Percentiles rank a stretch among this genome's conserved stretches.
Conservation (phyloP, 148 eudicot species). For the Rheum nobile region DNA sequence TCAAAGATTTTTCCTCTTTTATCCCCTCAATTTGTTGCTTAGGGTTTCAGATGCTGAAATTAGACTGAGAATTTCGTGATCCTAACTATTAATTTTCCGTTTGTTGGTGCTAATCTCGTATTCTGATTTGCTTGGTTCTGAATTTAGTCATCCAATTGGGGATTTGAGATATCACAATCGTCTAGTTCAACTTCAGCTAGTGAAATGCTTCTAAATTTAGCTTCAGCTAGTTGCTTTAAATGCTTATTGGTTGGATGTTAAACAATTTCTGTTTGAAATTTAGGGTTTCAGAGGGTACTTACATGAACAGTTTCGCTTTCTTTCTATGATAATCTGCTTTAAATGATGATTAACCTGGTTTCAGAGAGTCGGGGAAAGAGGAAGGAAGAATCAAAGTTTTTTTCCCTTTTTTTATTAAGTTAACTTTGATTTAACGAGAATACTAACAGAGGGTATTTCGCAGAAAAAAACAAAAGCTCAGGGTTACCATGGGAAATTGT, state of each 20-base stretch:
- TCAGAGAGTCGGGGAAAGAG: too few relatives aligned
- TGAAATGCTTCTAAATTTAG: too few relatives aligned
- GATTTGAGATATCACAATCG: background rate
- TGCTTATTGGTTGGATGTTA: background rate
- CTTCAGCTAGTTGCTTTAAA: background rate
- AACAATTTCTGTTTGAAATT: background rate
- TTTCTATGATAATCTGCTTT: background rate
- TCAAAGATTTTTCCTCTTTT: slow-evolving; percentile 19
- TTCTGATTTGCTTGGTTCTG: background rate
- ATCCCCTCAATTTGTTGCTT: background rate
- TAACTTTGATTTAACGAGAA: too few relatives aligned
- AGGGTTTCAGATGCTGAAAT: background rate
- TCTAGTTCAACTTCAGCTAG: background rate
- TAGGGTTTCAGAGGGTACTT: background rate
- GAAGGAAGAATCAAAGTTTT: too few relatives aligned
- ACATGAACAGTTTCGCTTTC: background rate
- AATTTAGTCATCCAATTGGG: background rate
- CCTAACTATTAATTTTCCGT: too few relatives aligned
- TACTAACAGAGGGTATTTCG: too few relatives aligned
- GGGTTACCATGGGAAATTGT: too few relatives aligned
- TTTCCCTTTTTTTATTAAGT: too few relatives aligned
- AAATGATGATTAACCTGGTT: too few relatives aligned
- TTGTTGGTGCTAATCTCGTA: too few relatives aligned
- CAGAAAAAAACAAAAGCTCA: too few relatives aligned
- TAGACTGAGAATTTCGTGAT: background rate